Evolutionary conservation across 352 stramenopile genomes (phyloP).

Genomic region (Saprolegnia diclina): DNA sequence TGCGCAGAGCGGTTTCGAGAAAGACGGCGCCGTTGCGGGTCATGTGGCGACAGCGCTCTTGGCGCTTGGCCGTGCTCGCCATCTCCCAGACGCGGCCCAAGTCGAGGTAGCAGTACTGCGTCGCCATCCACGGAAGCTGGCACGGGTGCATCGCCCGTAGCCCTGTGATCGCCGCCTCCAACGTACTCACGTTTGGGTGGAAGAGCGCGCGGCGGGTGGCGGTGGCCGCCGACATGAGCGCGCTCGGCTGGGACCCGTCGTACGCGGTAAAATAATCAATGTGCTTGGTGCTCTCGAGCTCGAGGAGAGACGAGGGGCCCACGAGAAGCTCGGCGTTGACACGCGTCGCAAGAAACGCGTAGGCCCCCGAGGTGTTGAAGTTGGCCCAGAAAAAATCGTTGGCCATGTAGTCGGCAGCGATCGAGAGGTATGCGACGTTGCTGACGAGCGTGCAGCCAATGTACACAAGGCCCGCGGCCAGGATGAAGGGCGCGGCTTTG

Average conservation of each 20-base stretch:
- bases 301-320: not conserved
- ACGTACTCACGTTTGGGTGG: not conserved
- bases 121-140: constrained; percentile 14
- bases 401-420: not conserved
- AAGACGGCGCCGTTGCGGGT: constrained; percentile 9
- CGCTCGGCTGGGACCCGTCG: not conserved
- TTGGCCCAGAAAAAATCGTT: constrained; percentile 7
- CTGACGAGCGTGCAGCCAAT: not conserved
- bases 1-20: constrained; percentile 11
- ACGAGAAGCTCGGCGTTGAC: constrained; percentile 1
- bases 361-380: constrained; percentile 1
- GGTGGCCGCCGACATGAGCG: not conserved
- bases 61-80: not conserved
- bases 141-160: constrained; percentile 15
- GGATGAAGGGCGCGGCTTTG: not conserved
- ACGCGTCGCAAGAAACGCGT: not conserved
- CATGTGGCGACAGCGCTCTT: not conserved
- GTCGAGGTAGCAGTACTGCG: constrained; percentile 20
- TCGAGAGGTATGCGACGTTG: constrained; percentile 3
- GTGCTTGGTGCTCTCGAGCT: not conserved
- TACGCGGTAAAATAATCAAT: not conserved
- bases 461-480: not conserved
- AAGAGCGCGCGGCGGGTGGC: not conserved
- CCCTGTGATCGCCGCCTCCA: not conserved
- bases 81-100: constrained; percentile 3